Base-by-base conservation (phyloP, 495 filamentous ascomycete species). In the Penicillium samsonianum region DNA sequence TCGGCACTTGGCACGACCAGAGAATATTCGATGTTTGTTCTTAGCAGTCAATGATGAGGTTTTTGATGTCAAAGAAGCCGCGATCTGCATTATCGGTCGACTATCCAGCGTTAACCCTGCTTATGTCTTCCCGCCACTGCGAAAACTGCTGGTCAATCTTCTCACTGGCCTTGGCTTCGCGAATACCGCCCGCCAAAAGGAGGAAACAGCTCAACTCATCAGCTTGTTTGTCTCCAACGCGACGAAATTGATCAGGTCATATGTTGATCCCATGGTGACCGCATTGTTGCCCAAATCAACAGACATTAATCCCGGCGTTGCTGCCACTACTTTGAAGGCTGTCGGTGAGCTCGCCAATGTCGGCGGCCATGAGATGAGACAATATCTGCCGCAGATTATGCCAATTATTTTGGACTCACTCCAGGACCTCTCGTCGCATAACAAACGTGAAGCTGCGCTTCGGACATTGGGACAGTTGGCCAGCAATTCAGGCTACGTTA, bases 401-500 rank as follows among this genome's bases (percentile, higher is more conserved):
- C 89, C 89, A 5, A 91, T 96, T 51, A 95, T 98, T 65, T 84
- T 99, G 55, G 86, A 91, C 56, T 89, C 92, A 11, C 76, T 99
- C 45, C 91, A 98, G 74, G 94, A 98, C 67, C 87, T 96, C 55
- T 89, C 90, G 61, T 96, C 92, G 9, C 84, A 88, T 50, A 77
- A 83, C 25, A 97, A 97, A 71, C 86, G 94, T 48, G 91, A 96
- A 68, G 90, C 95, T 5, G 93, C 95, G 9, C 78, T 99, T 44
- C 87, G 88, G 55, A 95, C 94, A 0, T 81, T 99, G 1, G 94
- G 92, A 17, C 92, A 97, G 68, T 75, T 99, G 14, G 90, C 94
- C 6, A 93, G 90, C 65, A 96, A 93, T 67, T 90, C 91, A 19
- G 93, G 95, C 58, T 99, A 99, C 73, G 94, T 99, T 44, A 97